Evolutionary conservation across 2,329 filamentous ascomycete species (phyloP).

Genomic region (Pseudogymnoascus sp.): DNA sequence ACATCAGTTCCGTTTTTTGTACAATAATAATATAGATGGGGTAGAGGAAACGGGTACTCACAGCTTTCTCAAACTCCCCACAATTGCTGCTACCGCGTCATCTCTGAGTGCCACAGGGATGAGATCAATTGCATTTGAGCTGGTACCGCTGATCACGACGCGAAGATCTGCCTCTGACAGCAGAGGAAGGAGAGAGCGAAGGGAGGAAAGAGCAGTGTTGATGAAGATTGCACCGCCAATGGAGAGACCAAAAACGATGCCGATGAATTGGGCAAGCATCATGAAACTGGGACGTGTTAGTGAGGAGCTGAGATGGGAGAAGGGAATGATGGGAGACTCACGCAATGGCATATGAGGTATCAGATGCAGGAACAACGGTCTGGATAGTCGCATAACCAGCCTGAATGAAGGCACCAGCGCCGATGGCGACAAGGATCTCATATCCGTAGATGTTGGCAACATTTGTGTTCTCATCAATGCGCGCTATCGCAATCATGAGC

Average conservation of each 20-base stretch:
- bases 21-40: too few relatives aligned
- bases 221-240: conserved; percentile 9
- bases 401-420: conserved; percentile 30
- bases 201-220: neutral
- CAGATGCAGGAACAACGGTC: conserved; percentile 22
- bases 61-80: neutral
- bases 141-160: neutral
- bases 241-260: conserved; percentile 4
- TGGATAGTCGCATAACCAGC: conserved; percentile 30
- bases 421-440: conserved; percentile 33
- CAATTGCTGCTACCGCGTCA: neutral
- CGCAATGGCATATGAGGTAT: conserved; percentile 13
- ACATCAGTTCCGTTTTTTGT: neutral
- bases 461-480: conserved; percentile 26
- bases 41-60: too few relatives aligned
- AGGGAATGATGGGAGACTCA: neutral
- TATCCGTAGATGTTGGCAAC: conserved; percentile 28
- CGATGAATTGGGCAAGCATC: conserved; percentile 9
- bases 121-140: neutral
- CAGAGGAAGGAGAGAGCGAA: neutral
- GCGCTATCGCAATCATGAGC: too few relatives aligned
- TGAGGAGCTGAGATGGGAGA: neutral
- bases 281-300: neutral
- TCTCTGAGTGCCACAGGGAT: neutral
- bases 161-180: neutral